Evolutionary conservation across 1,284 basidiomycete genomes (phyloP).

Genomic region (Schizopora paradoxa): DNA sequence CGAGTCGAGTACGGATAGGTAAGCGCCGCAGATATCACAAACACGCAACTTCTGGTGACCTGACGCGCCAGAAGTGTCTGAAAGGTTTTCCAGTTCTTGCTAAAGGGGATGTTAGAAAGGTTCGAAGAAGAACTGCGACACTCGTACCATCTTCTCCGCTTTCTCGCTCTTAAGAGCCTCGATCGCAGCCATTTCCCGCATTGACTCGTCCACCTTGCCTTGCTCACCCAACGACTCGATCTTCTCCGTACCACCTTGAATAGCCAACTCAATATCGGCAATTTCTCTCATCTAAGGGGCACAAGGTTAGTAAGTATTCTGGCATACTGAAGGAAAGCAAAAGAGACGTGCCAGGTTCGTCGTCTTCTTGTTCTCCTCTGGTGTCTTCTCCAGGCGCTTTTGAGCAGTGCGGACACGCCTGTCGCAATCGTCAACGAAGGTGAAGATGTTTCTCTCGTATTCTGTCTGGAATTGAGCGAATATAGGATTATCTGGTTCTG

Average conservation of each 20-base stretch:
- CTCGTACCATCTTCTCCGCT: conserved; percentile 83
- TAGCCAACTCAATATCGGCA: conserved; percentile 97
- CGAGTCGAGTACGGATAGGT: conserved; percentile 95
- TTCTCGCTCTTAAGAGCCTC: conserved; percentile 98
- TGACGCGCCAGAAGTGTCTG: conserved; percentile 96
- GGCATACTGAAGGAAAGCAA: not conserved
- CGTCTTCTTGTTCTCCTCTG: conserved; percentile 98
- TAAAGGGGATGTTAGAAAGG: conserved; percentile 27
- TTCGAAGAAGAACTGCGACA: conserved; percentile 12
- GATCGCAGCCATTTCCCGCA: conserved; percentile 95
- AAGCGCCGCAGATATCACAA: conserved; percentile 99
- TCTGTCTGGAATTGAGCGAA: conserved; percentile 86
- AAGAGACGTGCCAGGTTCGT: conserved; percentile 73
- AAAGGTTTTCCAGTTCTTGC: conserved; percentile 93
- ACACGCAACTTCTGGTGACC: conserved; percentile 99
- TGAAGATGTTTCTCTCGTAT: conserved; percentile 92
- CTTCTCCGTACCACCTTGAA: conserved; percentile 97
- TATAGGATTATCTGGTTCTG: conserved; percentile 70
- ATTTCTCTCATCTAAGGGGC: conserved; percentile 91
- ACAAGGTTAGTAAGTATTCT: not conserved
- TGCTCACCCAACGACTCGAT: conserved; percentile 96
- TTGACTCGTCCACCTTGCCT: conserved; percentile 97
- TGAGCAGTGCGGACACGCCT: conserved; percentile 92
- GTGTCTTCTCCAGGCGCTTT: conserved; percentile 95
- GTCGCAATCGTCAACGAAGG: conserved; percentile 98